phyloP scores from a whole-genome alignment of 2,329 filamentous ascomycete species.

The Sphaceloma murrayae region DNA sequence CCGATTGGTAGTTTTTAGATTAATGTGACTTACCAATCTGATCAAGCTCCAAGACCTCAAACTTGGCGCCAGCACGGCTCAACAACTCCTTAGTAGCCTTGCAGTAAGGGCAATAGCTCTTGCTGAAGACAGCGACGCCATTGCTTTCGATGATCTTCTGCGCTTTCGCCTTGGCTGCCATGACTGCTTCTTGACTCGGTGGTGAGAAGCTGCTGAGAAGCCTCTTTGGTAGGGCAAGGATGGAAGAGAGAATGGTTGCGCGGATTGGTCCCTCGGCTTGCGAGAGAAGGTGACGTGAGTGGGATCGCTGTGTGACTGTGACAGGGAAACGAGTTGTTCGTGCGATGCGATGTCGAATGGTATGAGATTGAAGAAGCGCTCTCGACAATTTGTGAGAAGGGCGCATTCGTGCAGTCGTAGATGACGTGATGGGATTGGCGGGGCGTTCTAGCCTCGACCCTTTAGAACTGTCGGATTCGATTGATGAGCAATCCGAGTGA shows the following conservation, averaged over 20 bases:
- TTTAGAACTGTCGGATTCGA: no score
- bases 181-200: slow-evolving; percentile 59
- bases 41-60: slow-evolving; percentile 72
- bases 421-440: no score
- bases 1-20: background rate
- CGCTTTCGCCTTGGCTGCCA: slow-evolving; percentile 72
- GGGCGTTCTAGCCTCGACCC: no score
- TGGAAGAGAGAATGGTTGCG: slow-evolving; percentile 21
- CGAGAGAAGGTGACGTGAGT: slow-evolving; percentile 29
- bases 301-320: slow-evolving; percentile 31
- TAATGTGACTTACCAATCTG: slow-evolving; percentile 55
- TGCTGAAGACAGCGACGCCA: slow-evolving; percentile 89
- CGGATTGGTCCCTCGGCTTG: slow-evolving; percentile 12
- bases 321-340: no score
- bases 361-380: no score
- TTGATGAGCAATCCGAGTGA: no score
- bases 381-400: no score
- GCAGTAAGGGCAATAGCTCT: slow-evolving; percentile 95
- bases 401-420: no score
- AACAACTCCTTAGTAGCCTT: slow-evolving; percentile 66
- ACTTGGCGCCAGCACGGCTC: slow-evolving; percentile 60
- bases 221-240: slow-evolving; percentile 19
- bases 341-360: no score
- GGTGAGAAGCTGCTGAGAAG: slow-evolving; percentile 64
- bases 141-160: slow-evolving; percentile 83